Evolutionary conservation across 2,329 filamentous ascomycete species (phyloP).

Genomic region (Periconia sp.): DNA sequence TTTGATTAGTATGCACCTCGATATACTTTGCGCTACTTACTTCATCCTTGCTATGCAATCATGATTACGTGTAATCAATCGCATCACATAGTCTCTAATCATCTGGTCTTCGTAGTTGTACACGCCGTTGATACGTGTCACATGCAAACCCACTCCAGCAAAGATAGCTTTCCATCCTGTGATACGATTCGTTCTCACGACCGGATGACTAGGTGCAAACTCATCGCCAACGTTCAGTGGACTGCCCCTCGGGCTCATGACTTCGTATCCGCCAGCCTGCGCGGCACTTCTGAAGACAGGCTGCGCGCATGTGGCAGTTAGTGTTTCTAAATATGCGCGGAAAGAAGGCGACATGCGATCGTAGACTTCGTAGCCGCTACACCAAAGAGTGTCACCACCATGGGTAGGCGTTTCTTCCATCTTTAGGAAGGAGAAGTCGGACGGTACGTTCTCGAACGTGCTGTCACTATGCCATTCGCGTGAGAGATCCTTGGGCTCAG

Average conservation of each 20-base stretch:
- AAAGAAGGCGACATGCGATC: constrained; percentile 33
- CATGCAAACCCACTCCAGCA: constrained; percentile 34
- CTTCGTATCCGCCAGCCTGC: constrained; percentile 12
- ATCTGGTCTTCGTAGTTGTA: constrained; percentile 44
- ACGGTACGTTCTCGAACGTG: constrained; percentile 66
- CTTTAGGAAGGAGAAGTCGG: constrained; percentile 25
- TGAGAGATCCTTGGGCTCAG: constrained; percentile 25
- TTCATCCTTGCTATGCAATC: constrained; percentile 50
- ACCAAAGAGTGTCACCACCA: constrained; percentile 52
- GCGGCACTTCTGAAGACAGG: constrained; percentile 23
- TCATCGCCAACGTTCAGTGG: constrained; percentile 29
- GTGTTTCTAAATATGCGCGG: constrained; percentile 26
- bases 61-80: constrained; percentile 48
- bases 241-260: constrained; percentile 25
- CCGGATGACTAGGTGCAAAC: constrained; percentile 30
- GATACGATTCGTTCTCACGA: constrained; percentile 39
- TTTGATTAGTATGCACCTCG: too few species aligned
- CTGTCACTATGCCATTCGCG: constrained; percentile 66
- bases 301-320: constrained; percentile 32
- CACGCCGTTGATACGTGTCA: constrained; percentile 47
- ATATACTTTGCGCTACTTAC: too few species aligned
- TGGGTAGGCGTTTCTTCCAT: constrained; percentile 24
- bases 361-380: constrained; percentile 50
- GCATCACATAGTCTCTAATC: constrained; percentile 46
- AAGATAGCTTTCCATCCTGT: constrained; percentile 45